phyloP scores from a whole-genome alignment of 2,329 filamentous ascomycete genomes.

The Arthrobotrys iridis region DNA sequence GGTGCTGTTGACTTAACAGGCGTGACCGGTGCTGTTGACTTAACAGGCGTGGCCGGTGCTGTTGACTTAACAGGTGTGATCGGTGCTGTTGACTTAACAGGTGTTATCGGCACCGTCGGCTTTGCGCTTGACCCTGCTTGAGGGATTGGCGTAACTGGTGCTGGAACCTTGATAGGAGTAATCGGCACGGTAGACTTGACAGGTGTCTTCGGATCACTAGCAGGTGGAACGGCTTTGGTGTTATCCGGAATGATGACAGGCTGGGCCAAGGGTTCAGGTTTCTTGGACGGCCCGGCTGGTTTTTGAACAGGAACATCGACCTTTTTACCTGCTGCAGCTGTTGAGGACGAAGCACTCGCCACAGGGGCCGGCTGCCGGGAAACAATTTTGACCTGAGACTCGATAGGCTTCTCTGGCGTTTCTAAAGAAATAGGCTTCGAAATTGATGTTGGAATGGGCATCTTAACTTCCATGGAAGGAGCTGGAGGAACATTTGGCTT shows the following conservation, averaged over 20 bases:
- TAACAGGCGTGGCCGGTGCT: neutral
- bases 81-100: neutral
- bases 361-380: conserved; percentile 18
- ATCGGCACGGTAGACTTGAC: neutral
- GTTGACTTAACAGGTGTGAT: conserved; percentile 7
- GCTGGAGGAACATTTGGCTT: conserved; percentile 2
- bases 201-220: neutral
- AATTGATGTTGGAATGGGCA: conserved; percentile 49
- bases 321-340: neutral
- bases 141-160: neutral
- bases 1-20: neutral
- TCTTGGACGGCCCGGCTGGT: neutral
- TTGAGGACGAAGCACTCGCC: conserved; percentile 19
- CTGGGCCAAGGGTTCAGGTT: neutral
- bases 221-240: neutral
- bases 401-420: conserved; percentile 46
- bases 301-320: neutral
- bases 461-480: conserved; percentile 41
- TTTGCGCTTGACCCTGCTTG: too few relatives aligned
- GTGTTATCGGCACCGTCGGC: neutral
- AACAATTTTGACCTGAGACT: conserved; percentile 50
- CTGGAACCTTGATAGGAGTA: neutral
- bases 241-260: neutral
- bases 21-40: neutral
- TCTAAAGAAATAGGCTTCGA: conserved; percentile 50